Percentiles rank a stretch among this genome's conserved stretches.
These are phyloP conservation scores for Phytophthora colocasiae DNA, from an alignment of 352 stramenopile species.

Conservation along the genomic window DNA sequence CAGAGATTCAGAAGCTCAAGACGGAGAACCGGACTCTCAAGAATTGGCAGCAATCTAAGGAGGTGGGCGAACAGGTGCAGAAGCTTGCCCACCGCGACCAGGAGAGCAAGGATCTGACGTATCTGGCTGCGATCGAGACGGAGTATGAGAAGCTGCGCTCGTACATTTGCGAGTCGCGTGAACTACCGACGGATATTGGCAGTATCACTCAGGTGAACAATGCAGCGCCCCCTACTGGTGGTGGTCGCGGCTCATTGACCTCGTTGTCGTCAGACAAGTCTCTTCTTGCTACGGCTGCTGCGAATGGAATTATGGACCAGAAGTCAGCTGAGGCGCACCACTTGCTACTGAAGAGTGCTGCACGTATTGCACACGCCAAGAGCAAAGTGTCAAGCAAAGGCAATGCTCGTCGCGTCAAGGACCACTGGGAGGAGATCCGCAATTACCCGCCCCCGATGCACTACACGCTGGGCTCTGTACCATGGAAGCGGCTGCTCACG, in stretches of 20 bases:
- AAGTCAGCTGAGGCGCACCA: slow-evolving; percentile 70
- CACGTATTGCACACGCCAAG: slow-evolving; percentile 68
- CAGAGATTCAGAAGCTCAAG: slow-evolving; percentile 80
- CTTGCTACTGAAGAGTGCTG: slow-evolving; percentile 76
- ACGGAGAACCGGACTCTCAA: slow-evolving; percentile 80
- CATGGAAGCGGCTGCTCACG: slow-evolving; percentile 87
- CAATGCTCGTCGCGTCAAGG: slow-evolving; percentile 83
- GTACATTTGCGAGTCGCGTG: slow-evolving; percentile 82
- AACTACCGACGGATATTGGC: slow-evolving; percentile 74
- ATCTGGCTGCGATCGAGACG: slow-evolving; percentile 76
- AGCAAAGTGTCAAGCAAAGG: slow-evolving; percentile 78
- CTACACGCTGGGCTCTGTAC: slow-evolving; percentile 83
- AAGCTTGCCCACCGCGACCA: slow-evolving; percentile 87
- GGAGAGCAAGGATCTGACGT: slow-evolving; percentile 86
- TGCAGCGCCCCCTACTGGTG: slow-evolving; percentile 10
- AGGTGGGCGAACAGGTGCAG: slow-evolving; percentile 89
- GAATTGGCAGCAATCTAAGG: slow-evolving; percentile 88
- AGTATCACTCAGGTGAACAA: slow-evolving; percentile 45
- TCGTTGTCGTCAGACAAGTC: slow-evolving; percentile 54
- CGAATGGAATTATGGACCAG: slow-evolving; percentile 54
- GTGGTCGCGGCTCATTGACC: slow-evolving; percentile 36
- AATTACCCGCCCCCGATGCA: slow-evolving; percentile 86
- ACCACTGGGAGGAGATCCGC: slow-evolving; percentile 91
- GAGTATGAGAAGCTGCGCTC: slow-evolving; percentile 86
- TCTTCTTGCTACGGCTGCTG: slow-evolving; percentile 38